phyloP scores from a whole-genome alignment of 192 early-diverging fungal species.

The Entomortierella parvispora region DNA sequence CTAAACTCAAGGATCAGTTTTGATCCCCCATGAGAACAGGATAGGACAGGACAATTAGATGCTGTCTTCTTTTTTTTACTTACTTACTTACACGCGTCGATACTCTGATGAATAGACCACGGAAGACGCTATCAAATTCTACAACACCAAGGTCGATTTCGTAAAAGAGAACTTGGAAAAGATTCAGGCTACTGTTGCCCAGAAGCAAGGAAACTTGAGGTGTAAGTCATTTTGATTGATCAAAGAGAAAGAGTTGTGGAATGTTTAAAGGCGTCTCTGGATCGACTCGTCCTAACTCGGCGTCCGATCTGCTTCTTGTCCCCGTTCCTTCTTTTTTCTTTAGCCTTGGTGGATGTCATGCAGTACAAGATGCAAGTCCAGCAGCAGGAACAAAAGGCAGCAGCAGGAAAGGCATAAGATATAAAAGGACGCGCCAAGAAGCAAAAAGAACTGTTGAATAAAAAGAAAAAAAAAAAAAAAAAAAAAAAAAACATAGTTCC shows the following conservation, averaged over 20 bases:
- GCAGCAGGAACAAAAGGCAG: constrained; percentile 47
- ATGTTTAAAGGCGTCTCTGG: too few species aligned
- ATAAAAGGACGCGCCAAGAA: background rate
- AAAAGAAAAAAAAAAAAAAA: too few species aligned
- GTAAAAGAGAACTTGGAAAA: constrained; percentile 84
- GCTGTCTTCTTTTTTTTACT: too few species aligned
- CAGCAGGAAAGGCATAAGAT: constrained; percentile 40
- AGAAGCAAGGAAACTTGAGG: constrained; percentile 78
- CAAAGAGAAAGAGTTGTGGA: too few species aligned
- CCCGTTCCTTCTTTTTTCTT: background rate
- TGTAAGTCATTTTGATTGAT: constrained; percentile 43
- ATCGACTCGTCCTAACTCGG: too few species aligned
- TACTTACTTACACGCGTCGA: too few species aligned
- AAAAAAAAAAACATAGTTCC: too few species aligned
- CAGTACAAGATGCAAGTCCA: constrained; percentile 63
- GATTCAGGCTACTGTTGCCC: constrained; percentile 82
- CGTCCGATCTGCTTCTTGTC: too few species aligned
- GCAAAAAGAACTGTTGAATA: background rate
- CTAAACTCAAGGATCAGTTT: too few species aligned
- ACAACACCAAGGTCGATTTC: constrained; percentile 83
- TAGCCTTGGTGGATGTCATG: constrained; percentile 66
- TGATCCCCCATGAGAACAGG: too few species aligned
- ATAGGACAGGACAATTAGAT: too few species aligned
- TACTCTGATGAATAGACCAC: too few species aligned
- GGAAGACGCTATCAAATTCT: constrained; percentile 86